These are phyloP conservation scores for Aspergillus brunneoviolaceus DNA, from an alignment of 2,329 filamentous ascomycete species.

Conservation along the genomic window DNA sequence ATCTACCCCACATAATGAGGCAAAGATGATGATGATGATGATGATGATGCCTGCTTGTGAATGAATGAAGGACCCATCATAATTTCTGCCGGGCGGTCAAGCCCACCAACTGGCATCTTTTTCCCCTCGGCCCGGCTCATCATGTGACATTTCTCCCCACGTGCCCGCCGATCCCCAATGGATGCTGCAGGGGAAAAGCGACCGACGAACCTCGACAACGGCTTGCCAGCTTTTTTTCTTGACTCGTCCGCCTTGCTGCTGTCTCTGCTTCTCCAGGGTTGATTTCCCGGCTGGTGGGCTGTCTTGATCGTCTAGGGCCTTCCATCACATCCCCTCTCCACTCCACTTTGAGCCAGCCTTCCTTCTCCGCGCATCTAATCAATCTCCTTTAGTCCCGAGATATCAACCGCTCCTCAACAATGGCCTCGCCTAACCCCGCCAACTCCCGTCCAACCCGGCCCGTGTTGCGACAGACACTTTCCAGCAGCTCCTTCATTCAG, in stretches of 20 bases:
- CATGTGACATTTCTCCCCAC: conserved; percentile 9
- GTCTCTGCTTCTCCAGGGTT: conserved; percentile 11
- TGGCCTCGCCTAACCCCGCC: conserved; percentile 30
- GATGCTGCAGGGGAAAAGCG: conserved; percentile 11
- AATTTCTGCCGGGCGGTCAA: neutral
- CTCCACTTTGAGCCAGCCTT: neutral
- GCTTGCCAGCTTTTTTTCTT: neutral
- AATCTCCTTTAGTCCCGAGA: neutral
- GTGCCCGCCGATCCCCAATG: conserved; percentile 12
- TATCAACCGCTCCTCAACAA: conserved; percentile 16
- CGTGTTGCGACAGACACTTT: conserved; percentile 44
- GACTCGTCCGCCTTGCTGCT: neutral
- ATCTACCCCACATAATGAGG: neutral
- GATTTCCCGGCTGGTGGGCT: conserved; percentile 8
- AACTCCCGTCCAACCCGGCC: conserved; percentile 38
- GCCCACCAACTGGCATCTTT: neutral
- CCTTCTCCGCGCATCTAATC: conserved; percentile 3
- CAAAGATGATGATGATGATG: neutral
- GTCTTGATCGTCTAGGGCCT: conserved; percentile 11
- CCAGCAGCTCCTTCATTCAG: conserved; percentile 47
- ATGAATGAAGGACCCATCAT: neutral
- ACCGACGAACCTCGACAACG: neutral
- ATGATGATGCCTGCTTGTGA: too few relatives aligned
- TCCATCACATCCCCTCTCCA: neutral
- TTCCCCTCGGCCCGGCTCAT: neutral